Base-by-base conservation (phyloP, 768 basidiomycete species). In the Austroboletus festivus region DNA sequence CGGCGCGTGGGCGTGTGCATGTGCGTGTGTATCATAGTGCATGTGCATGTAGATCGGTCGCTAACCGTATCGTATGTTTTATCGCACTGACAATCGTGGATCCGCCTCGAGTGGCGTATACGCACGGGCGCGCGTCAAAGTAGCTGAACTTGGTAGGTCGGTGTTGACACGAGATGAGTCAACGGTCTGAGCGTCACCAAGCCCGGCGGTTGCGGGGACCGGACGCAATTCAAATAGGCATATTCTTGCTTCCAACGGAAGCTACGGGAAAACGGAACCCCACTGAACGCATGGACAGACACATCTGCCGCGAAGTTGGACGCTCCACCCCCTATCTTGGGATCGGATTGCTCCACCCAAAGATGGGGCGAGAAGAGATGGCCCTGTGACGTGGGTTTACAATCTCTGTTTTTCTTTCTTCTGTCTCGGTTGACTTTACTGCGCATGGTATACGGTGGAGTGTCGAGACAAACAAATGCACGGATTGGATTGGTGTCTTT, bases 361-460 rank as follows among this genome's bases (percentile, higher is more conserved):
- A 22, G 48, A 31, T 33, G 26, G 40, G 34, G 34, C 20, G 22
- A n/a, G 38, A 24, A 16, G n/a, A n/a, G n/a, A n/a, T n/a, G n/a
- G n/a, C n/a, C n/a, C n/a, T n/a, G n/a, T n/a, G n/a, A n/a, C n/a
- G n/a, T n/a, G n/a, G n/a, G n/a, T n/a, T n/a, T n/a, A n/a, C 35
- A n/a, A 4, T 18, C 6, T 21, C 24, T 38, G 26, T 21, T 16
- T 9, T 23, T 19, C 20, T 9, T 21, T 26, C 38, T 13, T 33
- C 28, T n/a, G n/a, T n/a, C n/a, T n/a, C n/a, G n/a, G 16, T 48
- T n/a, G 45, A 11, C 47, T n/a, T 45, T 52, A 46, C 51, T 46
- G 24, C 9, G 19, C 23, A 9, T 46, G n/a, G 30, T 28, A 18
- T 24, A 13, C 19, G 19, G 28, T 34, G 12, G 10, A 34, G 12